Evolutionary conservation across 192 early-diverging fungal genomes (phyloP), one percentile per base, ranked within the genome.

Genomic region (Podila epigama): DNA sequence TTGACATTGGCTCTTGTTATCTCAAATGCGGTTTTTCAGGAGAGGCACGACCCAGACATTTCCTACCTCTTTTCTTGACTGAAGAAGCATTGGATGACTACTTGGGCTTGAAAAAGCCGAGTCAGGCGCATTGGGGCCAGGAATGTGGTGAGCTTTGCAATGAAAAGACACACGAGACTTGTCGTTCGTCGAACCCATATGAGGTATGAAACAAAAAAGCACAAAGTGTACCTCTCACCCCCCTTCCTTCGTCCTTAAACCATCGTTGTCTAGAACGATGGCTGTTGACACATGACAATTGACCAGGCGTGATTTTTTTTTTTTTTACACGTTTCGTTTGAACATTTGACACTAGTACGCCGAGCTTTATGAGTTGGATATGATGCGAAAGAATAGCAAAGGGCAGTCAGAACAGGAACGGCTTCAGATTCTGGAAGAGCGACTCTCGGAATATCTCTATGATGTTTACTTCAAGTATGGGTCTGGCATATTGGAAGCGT

Each of bases 11-110:
- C 18, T 89, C 92, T 1, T 81, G 86, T 33, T 91, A 91, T 58
- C 82, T 96, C 59, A 93, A 93, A 20, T 93, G 90, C 63, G 96
- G 96, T 0, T 92, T 95, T 79, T 93, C 92, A 4, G 93, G 93
- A 25, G 96, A 97, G 79, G 66, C 90, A 5, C 79, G 84, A 29
- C 96, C 96, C 7, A 82, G 94, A 31, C 86, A 92, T 29, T 77
- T 75, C 82, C 82, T 34, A 67, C 90, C n/a, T 78, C 88, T 31
- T 81, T 90, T 35, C 82, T 64, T 79, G 71, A 81, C 72, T 55
- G 67, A 60, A 51, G 83, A 63, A 62, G 83, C 68, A 28, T 63
- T 68, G 66, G 81, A 54, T 69, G 80, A 57, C 58, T 75, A 66
- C 68, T 57, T 73, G 44, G 60, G 34, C 51, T 75, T 68, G 79